Conservation (phyloP, 2,329 filamentous ascomycete genomes). For the Metarhizium humberi region DNA sequence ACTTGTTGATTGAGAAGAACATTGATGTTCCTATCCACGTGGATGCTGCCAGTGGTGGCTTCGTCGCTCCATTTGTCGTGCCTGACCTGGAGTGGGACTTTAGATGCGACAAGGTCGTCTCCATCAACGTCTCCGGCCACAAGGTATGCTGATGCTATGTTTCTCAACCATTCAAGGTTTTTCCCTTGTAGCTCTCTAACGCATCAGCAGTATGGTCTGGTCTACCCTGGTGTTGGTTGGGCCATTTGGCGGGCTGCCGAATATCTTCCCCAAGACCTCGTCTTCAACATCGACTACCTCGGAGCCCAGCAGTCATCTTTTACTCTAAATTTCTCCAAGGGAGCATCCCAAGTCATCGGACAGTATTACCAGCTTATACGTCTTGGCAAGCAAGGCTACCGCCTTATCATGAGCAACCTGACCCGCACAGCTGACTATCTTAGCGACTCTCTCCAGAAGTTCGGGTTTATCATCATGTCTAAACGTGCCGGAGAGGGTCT, state of each 20-base stretch:
- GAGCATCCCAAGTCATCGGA: slow-evolving; percentile 86
- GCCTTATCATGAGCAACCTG: slow-evolving; percentile 87
- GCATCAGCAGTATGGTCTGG: slow-evolving; percentile 39
- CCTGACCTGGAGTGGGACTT: slow-evolving; percentile 89
- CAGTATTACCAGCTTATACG: slow-evolving; percentile 98
- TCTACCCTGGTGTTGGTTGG: slow-evolving; percentile 94
- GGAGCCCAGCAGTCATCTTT: slow-evolving; percentile 93
- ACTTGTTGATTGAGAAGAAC: slow-evolving; percentile 64
- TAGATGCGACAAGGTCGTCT: slow-evolving; percentile 76
- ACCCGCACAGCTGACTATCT: slow-evolving; percentile 87
- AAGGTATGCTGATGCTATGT: slow-evolving; percentile 39
- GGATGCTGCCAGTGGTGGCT: slow-evolving; percentile 85
- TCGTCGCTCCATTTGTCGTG: slow-evolving; percentile 84
- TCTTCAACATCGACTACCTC: slow-evolving; percentile 99
- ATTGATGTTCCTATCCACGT: slow-evolving; percentile 87
- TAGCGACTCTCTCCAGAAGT: slow-evolving; percentile 56
- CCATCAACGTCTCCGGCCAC: slow-evolving; percentile 91
- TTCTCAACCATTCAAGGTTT: background rate
- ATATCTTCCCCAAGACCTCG: slow-evolving; percentile 79
- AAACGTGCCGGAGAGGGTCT: slow-evolving; percentile 68
- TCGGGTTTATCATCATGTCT: slow-evolving; percentile 86
- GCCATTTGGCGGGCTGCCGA: slow-evolving; percentile 79
- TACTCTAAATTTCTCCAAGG: slow-evolving; percentile 95
- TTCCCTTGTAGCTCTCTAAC: background rate
- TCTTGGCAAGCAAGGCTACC: slow-evolving; percentile 85